Evolutionary conservation across 2,329 filamentous ascomycete species (phyloP).

Genomic region (Fusarium metavorans): DNA sequence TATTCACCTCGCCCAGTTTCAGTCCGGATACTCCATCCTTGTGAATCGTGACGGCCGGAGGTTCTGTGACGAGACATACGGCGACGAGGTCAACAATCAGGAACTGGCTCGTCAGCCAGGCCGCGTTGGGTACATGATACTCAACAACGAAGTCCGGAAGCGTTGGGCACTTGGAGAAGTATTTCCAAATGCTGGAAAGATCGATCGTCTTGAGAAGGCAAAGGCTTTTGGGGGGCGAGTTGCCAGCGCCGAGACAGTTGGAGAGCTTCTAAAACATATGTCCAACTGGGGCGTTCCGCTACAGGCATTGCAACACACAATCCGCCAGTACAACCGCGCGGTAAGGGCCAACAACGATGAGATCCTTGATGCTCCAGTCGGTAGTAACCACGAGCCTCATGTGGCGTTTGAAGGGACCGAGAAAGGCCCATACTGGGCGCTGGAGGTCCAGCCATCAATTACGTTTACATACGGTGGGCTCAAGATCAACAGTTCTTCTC

Average conservation of each 20-base stretch:
- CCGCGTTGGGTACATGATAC: slow-evolving; percentile 26
- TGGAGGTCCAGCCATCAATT: slow-evolving; percentile 28
- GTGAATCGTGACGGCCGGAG: slow-evolving; percentile 17
- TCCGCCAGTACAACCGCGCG: slow-evolving; percentile 10
- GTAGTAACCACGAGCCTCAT: slow-evolving; percentile 18
- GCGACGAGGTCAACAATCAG: slow-evolving; percentile 30
- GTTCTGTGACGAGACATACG: slow-evolving; percentile 31
- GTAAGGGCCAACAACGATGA: not conserved
- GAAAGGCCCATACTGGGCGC: slow-evolving; percentile 21
- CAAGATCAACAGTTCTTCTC: slow-evolving; percentile 16
- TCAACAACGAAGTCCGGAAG: slow-evolving; percentile 20
- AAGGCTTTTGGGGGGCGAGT: slow-evolving; percentile 25
- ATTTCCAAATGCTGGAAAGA: slow-evolving; percentile 25
- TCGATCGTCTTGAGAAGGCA: slow-evolving; percentile 28
- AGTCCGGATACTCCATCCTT: slow-evolving; percentile 22
- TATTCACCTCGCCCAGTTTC: slow-evolving; percentile 28
- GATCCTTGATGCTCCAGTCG: slow-evolving; percentile 9
- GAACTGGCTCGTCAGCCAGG: slow-evolving; percentile 22
- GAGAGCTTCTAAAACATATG: slow-evolving; percentile 12
- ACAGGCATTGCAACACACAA: slow-evolving; percentile 1
- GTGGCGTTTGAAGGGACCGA: slow-evolving; percentile 7
- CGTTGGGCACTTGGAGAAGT: slow-evolving; percentile 23
- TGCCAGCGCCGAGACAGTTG: slow-evolving; percentile 6
- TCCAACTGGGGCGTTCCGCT: slow-evolving; percentile 19
- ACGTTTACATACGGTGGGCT: slow-evolving; percentile 26